Evolutionary conservation across 305 asterid genomes (phyloP).

Genomic region (Fraxinus ornus): DNA sequence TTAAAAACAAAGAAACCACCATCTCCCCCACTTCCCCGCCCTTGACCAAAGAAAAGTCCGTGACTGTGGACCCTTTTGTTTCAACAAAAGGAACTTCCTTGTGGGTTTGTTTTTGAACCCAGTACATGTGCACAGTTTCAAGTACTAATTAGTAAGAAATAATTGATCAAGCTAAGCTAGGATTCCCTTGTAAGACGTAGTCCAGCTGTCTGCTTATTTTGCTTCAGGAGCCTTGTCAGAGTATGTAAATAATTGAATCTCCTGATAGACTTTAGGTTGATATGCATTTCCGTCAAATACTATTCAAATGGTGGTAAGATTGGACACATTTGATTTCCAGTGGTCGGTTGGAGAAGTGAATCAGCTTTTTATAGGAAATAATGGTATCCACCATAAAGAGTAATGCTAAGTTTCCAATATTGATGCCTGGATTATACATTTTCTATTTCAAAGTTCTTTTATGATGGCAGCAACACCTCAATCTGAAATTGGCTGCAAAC

Average conservation of each 20-base stretch:
- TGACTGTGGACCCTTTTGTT: not conserved
- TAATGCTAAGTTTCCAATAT: not conserved
- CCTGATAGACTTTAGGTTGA: slow-evolving; percentile 2
- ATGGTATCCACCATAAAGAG: not conserved
- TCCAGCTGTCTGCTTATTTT: not conserved
- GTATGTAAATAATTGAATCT: not conserved
- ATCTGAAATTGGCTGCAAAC: slow-evolving; percentile 1
- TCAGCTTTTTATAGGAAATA: slow-evolving; percentile 8
- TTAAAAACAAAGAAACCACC: slow-evolving; percentile 10
- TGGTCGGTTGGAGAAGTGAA: not conserved
- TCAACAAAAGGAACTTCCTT: not conserved
- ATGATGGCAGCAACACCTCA: slow-evolving; percentile 9
- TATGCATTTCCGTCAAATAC: not conserved
- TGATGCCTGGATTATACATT: not conserved
- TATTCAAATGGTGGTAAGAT: slow-evolving; percentile 6
- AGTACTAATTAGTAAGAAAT: not conserved
- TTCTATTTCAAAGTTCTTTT: slow-evolving; percentile 15
- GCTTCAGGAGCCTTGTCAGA: not conserved
- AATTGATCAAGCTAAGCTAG: not conserved
- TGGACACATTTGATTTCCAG: not conserved
- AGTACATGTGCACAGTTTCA: not conserved
- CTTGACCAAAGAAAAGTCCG: not conserved
- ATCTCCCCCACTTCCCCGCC: slow-evolving; percentile 4
- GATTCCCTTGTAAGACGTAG: not conserved
- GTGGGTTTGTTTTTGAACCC: slow-evolving; percentile 3